Conservation (phyloP, 371 early-diverging fungal species). For the Mucor piriformis region DNA sequence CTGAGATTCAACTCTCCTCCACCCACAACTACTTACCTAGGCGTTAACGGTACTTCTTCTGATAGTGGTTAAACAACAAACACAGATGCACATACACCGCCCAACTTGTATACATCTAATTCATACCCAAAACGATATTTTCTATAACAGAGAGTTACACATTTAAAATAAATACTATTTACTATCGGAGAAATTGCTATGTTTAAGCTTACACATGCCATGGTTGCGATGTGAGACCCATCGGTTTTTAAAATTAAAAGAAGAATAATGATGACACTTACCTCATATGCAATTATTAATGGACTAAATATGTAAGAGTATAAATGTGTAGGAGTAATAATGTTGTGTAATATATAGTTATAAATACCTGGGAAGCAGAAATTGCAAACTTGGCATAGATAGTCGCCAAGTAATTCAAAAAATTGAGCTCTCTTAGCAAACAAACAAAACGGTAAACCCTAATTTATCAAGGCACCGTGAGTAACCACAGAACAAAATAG, state of each 20-base stretch:
- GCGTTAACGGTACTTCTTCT: slow-evolving; percentile 1
- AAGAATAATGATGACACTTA: background rate
- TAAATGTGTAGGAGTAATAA: too few relatives aligned
- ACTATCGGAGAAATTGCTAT: too few relatives aligned
- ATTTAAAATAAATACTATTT: background rate
- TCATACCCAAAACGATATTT: background rate
- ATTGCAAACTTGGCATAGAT: too few relatives aligned
- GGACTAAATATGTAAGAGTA: background rate
- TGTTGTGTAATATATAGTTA: too few relatives aligned
- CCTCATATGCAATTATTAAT: background rate
- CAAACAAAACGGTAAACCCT: background rate
- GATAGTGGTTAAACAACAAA: background rate
- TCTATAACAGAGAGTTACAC: background rate
- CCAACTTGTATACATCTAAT: background rate
- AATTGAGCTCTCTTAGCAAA: background rate
- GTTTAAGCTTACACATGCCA: too few relatives aligned
- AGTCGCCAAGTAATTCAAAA: background rate
- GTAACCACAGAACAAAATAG: background rate
- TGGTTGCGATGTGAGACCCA: background rate
- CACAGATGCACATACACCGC: background rate
- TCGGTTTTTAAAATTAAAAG: background rate
- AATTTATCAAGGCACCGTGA: background rate
- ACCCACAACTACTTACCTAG: slow-evolving; percentile 11
- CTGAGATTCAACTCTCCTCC: slow-evolving; percentile 23
- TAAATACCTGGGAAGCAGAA: background rate